Evolutionary conservation across 306 rosid species (phyloP).

Genomic region (Quercus suber): DNA sequence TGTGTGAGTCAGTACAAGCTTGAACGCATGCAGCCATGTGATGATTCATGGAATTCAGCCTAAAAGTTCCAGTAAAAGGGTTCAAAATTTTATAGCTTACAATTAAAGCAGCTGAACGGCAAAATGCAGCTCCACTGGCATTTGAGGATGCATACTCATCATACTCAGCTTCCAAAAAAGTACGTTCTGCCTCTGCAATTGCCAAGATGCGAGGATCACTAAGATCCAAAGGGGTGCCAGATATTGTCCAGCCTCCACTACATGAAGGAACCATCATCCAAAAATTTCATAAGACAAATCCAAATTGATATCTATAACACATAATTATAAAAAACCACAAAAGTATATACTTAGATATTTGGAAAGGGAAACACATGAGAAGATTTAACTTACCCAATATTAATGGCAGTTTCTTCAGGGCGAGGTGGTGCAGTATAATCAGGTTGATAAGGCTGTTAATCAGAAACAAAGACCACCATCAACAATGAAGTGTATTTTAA

Average conservation of each 20-base stretch:
- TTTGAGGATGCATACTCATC: slow-evolving; percentile 88
- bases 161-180: slow-evolving; percentile 84
- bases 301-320: neutral
- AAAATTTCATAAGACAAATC: slow-evolving; percentile 5
- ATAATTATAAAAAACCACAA: neutral
- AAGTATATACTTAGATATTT: neutral
- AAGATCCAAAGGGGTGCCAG: slow-evolving; percentile 95
- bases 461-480: slow-evolving; percentile 19
- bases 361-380: neutral
- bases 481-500: slow-evolving; percentile 11
- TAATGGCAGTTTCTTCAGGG: slow-evolving; percentile 86
- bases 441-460: slow-evolving; percentile 69
- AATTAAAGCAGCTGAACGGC: slow-evolving; percentile 92
- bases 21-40: no score
- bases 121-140: slow-evolving; percentile 91
- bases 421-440: slow-evolving; percentile 87
- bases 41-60: neutral
- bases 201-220: slow-evolving; percentile 92
- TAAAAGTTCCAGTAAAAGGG: neutral
- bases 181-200: slow-evolving; percentile 96
- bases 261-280: slow-evolving; percentile 18
- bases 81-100: slow-evolving; percentile 42
- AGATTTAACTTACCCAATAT: slow-evolving; percentile 67
- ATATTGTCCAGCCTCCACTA: slow-evolving; percentile 97
- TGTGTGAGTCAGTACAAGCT: neutral